A percentile compares a stretch with the other conserved stretches of the same genome.
Conservation (phyloP, 208 protist genomes). For the Leptomonas seymouri region DNA sequence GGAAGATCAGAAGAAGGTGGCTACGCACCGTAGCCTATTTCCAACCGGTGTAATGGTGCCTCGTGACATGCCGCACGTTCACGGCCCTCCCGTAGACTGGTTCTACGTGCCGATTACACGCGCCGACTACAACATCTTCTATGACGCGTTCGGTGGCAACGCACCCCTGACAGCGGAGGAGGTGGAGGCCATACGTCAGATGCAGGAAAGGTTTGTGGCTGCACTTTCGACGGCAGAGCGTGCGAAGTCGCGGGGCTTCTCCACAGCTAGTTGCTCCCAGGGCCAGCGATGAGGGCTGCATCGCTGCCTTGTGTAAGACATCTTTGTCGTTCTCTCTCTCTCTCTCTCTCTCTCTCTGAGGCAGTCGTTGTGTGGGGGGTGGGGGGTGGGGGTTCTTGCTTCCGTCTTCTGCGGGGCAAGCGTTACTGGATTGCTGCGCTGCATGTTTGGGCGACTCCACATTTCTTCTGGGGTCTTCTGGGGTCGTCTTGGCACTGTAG, state of each 20-base stretch:
- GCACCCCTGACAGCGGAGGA: constrained; percentile 43
- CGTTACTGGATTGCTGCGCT: too few species aligned
- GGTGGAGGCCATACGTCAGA: constrained; percentile 36
- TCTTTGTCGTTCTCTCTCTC: too few species aligned
- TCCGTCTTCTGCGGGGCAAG: too few species aligned
- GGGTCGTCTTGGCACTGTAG: too few species aligned
- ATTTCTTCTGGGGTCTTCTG: too few species aligned
- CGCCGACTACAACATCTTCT: constrained; percentile 70
- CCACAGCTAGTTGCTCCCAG: background rate
- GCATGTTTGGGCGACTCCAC: too few species aligned
- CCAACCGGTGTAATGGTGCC: constrained; percentile 32
- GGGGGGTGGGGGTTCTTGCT: too few species aligned
- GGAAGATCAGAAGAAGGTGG: constrained; percentile 21
- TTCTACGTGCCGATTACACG: constrained; percentile 71
- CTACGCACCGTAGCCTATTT: constrained; percentile 27
- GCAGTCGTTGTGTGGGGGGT: too few species aligned
- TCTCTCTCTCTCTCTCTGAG: background rate
- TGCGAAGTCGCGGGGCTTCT: constrained; percentile 7
- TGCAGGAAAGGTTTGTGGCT: constrained; percentile 32
- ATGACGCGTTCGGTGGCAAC: constrained; percentile 73
- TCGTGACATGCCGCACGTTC: constrained; percentile 45
- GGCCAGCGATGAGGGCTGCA: background rate
- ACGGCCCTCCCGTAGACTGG: constrained; percentile 70
- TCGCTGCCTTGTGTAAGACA: background rate
- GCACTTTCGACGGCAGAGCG: constrained; percentile 18